Evolutionary conservation across 148 eudicot species (phyloP).

Genomic region (Cornus suecica): DNA sequence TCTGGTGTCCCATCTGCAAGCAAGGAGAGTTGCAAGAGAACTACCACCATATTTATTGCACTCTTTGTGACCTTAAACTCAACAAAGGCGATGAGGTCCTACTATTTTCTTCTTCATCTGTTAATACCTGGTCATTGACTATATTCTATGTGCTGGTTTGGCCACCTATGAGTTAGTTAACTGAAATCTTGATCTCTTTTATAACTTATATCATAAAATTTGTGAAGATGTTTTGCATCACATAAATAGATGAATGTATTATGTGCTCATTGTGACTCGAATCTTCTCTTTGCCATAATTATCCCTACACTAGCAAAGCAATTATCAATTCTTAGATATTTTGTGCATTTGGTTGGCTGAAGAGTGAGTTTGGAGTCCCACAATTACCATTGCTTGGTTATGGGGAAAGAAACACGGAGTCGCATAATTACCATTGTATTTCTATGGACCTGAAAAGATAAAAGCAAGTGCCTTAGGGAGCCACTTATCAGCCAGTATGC

Average conservation of each 20-base stretch:
- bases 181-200: not conserved
- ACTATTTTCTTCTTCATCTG: slow-evolving; percentile 14
- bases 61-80: slow-evolving; percentile 59
- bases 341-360: too few relatives aligned
- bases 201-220: not conserved
- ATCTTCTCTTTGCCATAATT: not conserved
- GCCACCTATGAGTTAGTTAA: not conserved
- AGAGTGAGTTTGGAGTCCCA: too few relatives aligned
- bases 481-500: not conserved
- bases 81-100: slow-evolving; percentile 66
- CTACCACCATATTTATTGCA: slow-evolving; percentile 52
- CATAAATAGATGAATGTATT: not conserved
- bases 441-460: too few relatives aligned
- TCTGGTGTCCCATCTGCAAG: slow-evolving; percentile 93
- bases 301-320: not conserved
- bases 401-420: too few relatives aligned
- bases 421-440: not conserved
- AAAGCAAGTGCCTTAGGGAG: not conserved
- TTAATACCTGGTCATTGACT: slow-evolving; percentile 3
- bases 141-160: slow-evolving; percentile 2
- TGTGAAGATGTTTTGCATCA: not conserved
- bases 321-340: too few relatives aligned
- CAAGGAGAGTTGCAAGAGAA: slow-evolving; percentile 70
- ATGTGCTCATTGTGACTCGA: not conserved
- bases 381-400: too few relatives aligned